A percentile compares a stretch with the other conserved stretches of the same genome.
These are phyloP conservation scores for Daldinia eschscholtzii DNA, from an alignment of 2,329 filamentous ascomycete species.

Conservation along the genomic window DNA sequence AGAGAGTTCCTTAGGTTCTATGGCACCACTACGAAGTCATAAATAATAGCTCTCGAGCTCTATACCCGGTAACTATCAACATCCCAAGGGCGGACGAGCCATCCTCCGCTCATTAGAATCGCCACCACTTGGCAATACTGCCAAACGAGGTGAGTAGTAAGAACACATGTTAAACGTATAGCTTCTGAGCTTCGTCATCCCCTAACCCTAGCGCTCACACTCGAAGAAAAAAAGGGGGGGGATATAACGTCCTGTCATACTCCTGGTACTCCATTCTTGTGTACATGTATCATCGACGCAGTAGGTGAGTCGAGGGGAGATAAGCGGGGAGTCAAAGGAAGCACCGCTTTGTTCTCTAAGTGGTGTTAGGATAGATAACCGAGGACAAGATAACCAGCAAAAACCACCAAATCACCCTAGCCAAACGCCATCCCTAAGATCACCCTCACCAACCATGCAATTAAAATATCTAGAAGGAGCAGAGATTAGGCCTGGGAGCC, in stretches of 20 bases:
- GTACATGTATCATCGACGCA: slow-evolving; percentile 15
- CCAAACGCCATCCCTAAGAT: slow-evolving; percentile 50
- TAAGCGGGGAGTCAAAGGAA: slow-evolving; percentile 24
- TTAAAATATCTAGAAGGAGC: slow-evolving; percentile 42
- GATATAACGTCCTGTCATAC: slow-evolving; percentile 27
- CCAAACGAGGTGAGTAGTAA: slow-evolving; percentile 15
- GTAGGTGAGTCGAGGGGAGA: slow-evolving; percentile 15
- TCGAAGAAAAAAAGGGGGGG: slow-evolving; percentile 31
- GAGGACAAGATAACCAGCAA: slow-evolving; percentile 40
- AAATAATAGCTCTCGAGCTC: slow-evolving; percentile 16
- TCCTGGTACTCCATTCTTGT: slow-evolving; percentile 20
- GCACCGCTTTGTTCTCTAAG: slow-evolving; percentile 27
- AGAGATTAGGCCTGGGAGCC: slow-evolving; percentile 35
- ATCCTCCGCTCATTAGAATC: not conserved
- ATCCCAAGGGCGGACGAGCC: slow-evolving; percentile 4
- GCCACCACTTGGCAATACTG: slow-evolving; percentile 13
- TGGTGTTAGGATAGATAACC: slow-evolving; percentile 32
- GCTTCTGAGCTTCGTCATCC: slow-evolving; percentile 19
- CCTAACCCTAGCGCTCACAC: slow-evolving; percentile 19
- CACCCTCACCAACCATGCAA: slow-evolving; percentile 45
- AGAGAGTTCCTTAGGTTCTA: slow-evolving; percentile 18
- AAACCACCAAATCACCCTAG: slow-evolving; percentile 44
- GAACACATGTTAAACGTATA: slow-evolving; percentile 22
- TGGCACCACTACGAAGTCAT: slow-evolving; percentile 12
- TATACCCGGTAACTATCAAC: slow-evolving; percentile 11